Percentiles rank a stretch among this genome's conserved stretches.
phyloP scores from a whole-genome alignment of 305 asterid species.

The Rubia occidens region DNA sequence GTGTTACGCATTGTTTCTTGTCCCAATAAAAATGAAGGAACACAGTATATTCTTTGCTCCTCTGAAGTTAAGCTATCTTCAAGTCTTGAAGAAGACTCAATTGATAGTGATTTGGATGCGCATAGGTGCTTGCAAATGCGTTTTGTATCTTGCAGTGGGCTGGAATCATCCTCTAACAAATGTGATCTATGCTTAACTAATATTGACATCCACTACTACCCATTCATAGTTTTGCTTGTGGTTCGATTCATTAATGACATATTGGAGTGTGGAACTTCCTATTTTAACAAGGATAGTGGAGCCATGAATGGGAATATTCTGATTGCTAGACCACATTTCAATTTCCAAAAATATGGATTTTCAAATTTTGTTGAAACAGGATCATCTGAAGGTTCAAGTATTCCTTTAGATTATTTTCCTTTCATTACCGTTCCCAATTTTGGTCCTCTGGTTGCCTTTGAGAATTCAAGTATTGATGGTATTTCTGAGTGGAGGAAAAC shows the following conservation, averaged over 20 bases:
- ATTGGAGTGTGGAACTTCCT: conserved; percentile 28
- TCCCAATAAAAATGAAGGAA: conserved; percentile 31
- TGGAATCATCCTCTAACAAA: conserved; percentile 29
- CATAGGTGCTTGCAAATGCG: conserved; percentile 53
- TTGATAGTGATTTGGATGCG: conserved; percentile 28
- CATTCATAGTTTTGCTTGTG: conserved; percentile 53
- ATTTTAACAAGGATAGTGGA: conserved; percentile 24
- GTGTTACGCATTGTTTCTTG: conserved; percentile 42
- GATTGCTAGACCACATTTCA: conserved; percentile 28
- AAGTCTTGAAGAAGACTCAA: conserved; percentile 28
- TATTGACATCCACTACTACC: conserved; percentile 72
- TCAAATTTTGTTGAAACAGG: conserved; percentile 27
- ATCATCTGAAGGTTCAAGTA: conserved; percentile 35
- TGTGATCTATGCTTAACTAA: conserved; percentile 37
- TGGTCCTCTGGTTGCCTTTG: conserved; percentile 30
- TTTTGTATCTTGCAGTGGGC: conserved; percentile 39
- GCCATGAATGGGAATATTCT: conserved; percentile 25
- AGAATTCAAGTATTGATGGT: conserved; percentile 29
- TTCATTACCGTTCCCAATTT: conserved; percentile 27
- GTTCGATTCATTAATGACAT: conserved; percentile 48
- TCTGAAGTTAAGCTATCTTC: conserved; percentile 29
- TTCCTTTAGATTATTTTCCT: conserved; percentile 41
- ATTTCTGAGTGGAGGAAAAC: conserved; percentile 38
- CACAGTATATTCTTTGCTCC: conserved; percentile 40
- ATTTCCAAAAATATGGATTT: conserved; percentile 24